Evolutionary conservation across 1,284 basidiomycete genomes (phyloP).

Genomic region (Naganishia sp.): DNA sequence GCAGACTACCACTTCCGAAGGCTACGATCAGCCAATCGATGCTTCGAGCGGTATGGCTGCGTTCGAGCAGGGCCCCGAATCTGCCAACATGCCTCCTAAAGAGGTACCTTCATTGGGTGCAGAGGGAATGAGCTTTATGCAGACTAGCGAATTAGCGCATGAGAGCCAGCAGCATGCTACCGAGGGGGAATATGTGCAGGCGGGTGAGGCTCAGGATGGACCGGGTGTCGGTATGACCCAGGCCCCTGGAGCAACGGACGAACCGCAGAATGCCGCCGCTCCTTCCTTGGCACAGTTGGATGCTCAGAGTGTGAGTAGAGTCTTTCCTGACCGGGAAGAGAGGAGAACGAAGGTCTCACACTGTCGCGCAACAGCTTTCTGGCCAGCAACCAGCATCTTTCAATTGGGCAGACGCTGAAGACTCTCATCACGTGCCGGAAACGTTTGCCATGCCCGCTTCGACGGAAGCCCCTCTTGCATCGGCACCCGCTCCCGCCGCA

Average conservation of each 20-base stretch:
- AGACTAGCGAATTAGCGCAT: constrained; percentile 28
- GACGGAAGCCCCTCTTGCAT: constrained; percentile 7
- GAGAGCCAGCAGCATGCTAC: background rate
- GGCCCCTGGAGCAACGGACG: background rate
- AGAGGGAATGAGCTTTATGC: constrained; percentile 32
- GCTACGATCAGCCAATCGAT: background rate
- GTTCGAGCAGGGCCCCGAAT: constrained; percentile 20
- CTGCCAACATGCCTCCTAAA: constrained; percentile 21
- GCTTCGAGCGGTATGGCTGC: constrained; percentile 3
- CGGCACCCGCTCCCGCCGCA: constrained; percentile 8
- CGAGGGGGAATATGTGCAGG: background rate
- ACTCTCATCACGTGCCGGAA: constrained; percentile 24
- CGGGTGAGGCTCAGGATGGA: constrained; percentile 10
- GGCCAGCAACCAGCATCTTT: constrained; percentile 19
- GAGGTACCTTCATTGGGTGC: constrained; percentile 30
- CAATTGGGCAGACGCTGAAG: constrained; percentile 25
- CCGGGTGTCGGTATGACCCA: constrained; percentile 9
- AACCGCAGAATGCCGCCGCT: constrained; percentile 2
- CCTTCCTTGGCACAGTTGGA: constrained; percentile 11
- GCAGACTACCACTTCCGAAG: constrained; percentile 8
- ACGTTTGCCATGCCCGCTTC: constrained; percentile 6
- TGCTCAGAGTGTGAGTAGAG: constrained; percentile 13
- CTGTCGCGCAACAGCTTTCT: constrained; percentile 2
- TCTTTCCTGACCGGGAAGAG: too few relatives aligned
- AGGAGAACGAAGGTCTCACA: too few relatives aligned